Percentiles rank a stretch among this genome's conserved stretches.
Conservation (phyloP, 345 rosid species). For the Syzygium aromaticum region DNA sequence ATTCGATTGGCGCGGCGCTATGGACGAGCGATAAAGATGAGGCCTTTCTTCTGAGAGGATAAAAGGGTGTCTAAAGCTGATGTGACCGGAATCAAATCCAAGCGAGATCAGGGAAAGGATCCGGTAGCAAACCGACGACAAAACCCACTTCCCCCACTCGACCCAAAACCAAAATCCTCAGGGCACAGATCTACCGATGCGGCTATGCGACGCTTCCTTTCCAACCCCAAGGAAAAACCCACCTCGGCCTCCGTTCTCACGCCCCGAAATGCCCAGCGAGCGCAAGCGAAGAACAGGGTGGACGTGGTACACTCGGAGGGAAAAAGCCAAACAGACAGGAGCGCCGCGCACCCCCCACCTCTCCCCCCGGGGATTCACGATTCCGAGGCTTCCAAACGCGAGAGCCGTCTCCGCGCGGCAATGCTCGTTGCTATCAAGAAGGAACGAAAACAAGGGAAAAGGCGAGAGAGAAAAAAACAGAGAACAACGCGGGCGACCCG, state of each 20-base stretch:
- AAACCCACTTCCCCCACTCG: background rate
- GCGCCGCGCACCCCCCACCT: too few species aligned
- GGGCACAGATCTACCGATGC: background rate
- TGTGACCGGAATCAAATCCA: background rate
- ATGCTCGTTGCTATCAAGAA: background rate
- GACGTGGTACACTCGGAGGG: background rate
- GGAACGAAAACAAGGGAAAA: background rate
- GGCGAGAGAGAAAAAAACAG: background rate
- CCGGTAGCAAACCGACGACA: background rate
- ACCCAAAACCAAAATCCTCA: background rate
- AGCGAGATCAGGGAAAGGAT: background rate
- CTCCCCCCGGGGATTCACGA: background rate
- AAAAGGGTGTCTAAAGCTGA: background rate
- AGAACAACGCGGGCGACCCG: background rate
- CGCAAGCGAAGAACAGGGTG: background rate
- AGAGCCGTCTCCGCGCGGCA: background rate
- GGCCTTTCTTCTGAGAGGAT: background rate
- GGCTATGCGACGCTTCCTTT: background rate
- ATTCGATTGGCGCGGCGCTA: background rate
- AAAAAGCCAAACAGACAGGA: background rate
- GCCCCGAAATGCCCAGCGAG: background rate
- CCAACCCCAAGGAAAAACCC: background rate
- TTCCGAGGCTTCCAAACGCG: background rate
- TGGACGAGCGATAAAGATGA: background rate
- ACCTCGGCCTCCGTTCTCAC: background rate